phyloP scores from a whole-genome alignment of 139 green algal genomes.

The Mesotaenium endlicherianum region DNA sequence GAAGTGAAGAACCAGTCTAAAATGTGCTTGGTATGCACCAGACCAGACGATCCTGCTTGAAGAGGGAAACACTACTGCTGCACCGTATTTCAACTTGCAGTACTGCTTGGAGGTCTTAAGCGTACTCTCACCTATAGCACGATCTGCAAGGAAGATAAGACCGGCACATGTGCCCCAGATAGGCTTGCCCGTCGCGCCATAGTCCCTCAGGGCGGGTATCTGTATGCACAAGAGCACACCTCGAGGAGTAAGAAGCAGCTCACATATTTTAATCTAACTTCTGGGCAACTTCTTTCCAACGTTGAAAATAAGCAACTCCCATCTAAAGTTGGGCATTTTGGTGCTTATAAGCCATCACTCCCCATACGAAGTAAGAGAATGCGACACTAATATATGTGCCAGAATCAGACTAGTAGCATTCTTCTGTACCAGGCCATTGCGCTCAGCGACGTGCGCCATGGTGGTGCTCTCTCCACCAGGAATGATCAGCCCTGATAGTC shows the following conservation, averaged over 20 bases:
- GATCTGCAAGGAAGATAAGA: slow-evolving; percentile 95
- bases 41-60: too few species aligned
- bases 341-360: too few species aligned
- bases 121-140: slow-evolving; percentile 15
- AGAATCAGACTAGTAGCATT: background rate
- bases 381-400: too few species aligned
- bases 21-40: background rate
- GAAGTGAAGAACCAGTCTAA: background rate
- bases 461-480: slow-evolving; percentile 54
- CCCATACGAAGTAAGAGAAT: too few species aligned
- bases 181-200: slow-evolving; percentile 52
- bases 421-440: slow-evolving; percentile 30
- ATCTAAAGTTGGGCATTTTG: too few species aligned
- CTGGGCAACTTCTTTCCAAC: too few species aligned
- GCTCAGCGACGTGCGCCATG: slow-evolving; percentile 50
- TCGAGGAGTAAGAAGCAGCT: too few species aligned
- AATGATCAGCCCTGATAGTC: slow-evolving; percentile 43
- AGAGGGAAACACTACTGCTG: too few species aligned
- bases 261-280: too few species aligned
- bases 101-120: background rate
- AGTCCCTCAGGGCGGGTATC: slow-evolving; percentile 13
- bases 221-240: background rate
- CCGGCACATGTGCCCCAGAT: slow-evolving; percentile 98
- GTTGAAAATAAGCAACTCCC: too few species aligned
- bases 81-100: background rate